phyloP scores from a whole-genome alignment of 73 alveolate genomes.

The Effrenium voratum region DNA sequence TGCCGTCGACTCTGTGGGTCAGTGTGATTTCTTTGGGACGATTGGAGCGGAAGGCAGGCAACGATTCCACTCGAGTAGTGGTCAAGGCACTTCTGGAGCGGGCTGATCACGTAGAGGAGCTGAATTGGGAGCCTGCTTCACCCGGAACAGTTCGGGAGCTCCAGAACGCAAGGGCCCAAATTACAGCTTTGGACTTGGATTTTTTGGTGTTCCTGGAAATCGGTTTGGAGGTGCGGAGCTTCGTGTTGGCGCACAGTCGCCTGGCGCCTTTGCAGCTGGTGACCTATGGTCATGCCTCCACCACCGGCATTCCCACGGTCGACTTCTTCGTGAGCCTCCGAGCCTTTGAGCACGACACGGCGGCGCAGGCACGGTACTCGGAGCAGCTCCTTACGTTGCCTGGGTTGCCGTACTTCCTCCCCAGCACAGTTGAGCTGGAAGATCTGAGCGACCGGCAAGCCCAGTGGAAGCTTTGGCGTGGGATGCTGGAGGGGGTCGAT shows the following conservation, averaged over 20 bases:
- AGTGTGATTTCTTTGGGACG: slow-evolving; percentile 3
- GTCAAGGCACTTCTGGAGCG: slow-evolving; percentile 6
- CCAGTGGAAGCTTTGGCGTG: not conserved
- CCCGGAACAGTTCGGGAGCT: slow-evolving; percentile 26
- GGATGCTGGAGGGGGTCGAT: not conserved
- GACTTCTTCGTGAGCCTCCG: slow-evolving; percentile 9
- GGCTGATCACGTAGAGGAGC: slow-evolving; percentile 37
- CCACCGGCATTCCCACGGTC: slow-evolving; percentile 62
- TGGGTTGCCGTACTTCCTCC: slow-evolving; percentile 36
- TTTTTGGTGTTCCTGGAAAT: not conserved
- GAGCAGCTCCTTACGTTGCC: slow-evolving; percentile 24
- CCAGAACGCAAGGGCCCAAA: not conserved
- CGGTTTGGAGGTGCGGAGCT: slow-evolving; percentile 50
- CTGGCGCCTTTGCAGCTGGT: slow-evolving; percentile 38
- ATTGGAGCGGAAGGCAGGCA: not conserved
- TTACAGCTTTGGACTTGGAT: not conserved
- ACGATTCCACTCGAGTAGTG: not conserved
- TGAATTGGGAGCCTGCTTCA: slow-evolving; percentile 11
- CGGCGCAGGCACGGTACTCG: not conserved
- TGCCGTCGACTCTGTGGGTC: slow-evolving; percentile 26
- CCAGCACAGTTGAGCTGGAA: not conserved
- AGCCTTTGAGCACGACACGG: not conserved
- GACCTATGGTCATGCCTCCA: slow-evolving; percentile 80
- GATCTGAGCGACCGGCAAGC: not conserved
- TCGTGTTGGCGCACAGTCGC: slow-evolving; percentile 41